Conservation (phyloP, 2,329 filamentous ascomycete species). For the Pseudodiploospora longispora region DNA sequence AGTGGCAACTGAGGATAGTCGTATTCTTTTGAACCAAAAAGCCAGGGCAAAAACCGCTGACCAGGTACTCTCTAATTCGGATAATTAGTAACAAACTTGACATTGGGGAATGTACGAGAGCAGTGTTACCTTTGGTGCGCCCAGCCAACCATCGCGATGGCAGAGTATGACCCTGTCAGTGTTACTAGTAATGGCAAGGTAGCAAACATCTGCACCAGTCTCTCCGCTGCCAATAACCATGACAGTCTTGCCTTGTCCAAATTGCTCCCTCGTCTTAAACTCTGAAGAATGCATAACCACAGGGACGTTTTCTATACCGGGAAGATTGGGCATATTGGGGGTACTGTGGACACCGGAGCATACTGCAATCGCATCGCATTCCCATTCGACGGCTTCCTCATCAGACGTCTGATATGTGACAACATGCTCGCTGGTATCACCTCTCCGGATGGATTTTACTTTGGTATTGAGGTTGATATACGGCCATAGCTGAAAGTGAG, state of each 20-base stretch:
- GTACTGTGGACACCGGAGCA: conserved; percentile 34
- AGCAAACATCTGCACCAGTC: conserved; percentile 32
- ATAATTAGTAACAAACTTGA: background rate
- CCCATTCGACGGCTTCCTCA: conserved; percentile 16
- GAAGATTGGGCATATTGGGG: conserved; percentile 27
- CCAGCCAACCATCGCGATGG: conserved; percentile 30
- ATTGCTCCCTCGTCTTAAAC: conserved; percentile 31
- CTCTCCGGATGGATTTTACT: conserved; percentile 19
- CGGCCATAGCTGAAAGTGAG: conserved; percentile 27
- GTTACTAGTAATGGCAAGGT: conserved; percentile 31
- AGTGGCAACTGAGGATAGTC: conserved; percentile 15
- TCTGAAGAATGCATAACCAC: conserved; percentile 32
- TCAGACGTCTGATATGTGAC: conserved; percentile 12
- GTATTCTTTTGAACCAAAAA: conserved; percentile 10
- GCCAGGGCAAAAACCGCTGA: conserved; percentile 14
- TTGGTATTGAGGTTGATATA: conserved; percentile 25
- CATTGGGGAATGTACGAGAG: background rate
- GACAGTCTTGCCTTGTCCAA: conserved; percentile 29
- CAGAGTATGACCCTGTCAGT: conserved; percentile 31
- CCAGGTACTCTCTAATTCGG: conserved; percentile 7
- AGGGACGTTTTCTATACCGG: conserved; percentile 27
- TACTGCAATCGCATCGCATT: conserved; percentile 35
- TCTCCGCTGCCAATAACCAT: conserved; percentile 35
- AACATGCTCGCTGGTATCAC: conserved; percentile 15
- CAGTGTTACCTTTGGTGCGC: conserved; percentile 8